Base-by-base conservation (phyloP, 2,329 filamentous ascomycete genomes). In the Phaeosphaeria sp. region DNA sequence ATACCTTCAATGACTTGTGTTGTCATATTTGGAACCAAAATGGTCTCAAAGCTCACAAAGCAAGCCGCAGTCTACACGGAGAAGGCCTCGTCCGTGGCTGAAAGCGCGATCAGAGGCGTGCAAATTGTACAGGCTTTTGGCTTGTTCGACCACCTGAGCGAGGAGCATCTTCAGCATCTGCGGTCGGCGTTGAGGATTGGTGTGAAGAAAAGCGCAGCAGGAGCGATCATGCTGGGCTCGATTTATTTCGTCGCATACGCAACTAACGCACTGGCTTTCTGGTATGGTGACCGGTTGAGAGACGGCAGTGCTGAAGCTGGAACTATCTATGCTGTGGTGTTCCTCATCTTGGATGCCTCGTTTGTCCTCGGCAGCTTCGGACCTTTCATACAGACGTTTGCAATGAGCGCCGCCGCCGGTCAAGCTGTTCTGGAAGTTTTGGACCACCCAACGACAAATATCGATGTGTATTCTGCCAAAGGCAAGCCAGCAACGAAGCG, bases 351-450 rank as follows among this genome's bases (percentile, higher is more conserved):
- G 1, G 87, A 89, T 61, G 86, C 86, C 24, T 87, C 86, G 8
- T 84, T 90, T 49, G 82, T 89, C 33, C 79, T 90, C 22, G 86
- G 87, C 27, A 83, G 84, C 51, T 85, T 89, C 49, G 87, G 86
- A 0, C 88, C 88, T 0, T 82, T 89, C 49, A 75, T 90, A 15
- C 86, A 87, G 73, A 82, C 71, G 65, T 85, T 80, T 68, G 79
- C 78, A 72, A 77, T 77, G 30, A 87, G 87, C 0, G 81, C 85
- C 2, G 81, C 85, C 1, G 80, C 82, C 3, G 80, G 81, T 13
- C 76, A 79, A 45, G 74, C 78, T 30, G 79, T 84, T 20, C 74
- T 80, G 20, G 74, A 77, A 17, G 72, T 84, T 4, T 64, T 83
- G 7, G 77, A 83, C 27, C 74, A 78, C 47, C 75, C 77, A 1